Conservation (phyloP, 805 yeast genomes). For the Candida stauntonica region DNA sequence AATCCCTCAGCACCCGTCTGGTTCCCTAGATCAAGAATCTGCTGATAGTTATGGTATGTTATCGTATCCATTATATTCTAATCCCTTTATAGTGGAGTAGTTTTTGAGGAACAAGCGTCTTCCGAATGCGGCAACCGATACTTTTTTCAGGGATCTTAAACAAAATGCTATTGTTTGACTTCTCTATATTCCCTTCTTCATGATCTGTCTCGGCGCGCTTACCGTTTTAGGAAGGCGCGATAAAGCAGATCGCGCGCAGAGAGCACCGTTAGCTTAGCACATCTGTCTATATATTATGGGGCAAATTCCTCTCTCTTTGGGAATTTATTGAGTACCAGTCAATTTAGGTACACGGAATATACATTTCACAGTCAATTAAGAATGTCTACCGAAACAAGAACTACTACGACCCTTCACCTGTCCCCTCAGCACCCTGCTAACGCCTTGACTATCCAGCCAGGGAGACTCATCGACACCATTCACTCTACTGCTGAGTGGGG, state of each 20-base stretch:
- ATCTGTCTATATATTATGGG: not conserved
- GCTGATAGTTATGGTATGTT: constrained; percentile 23
- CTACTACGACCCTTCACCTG: constrained; percentile 6
- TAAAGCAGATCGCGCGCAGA: too few species aligned
- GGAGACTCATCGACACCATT: constrained; percentile 51
- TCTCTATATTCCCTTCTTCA: not conserved
- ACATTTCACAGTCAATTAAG: too few species aligned
- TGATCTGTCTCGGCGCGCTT: constrained; percentile 4
- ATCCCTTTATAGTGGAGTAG: too few species aligned
- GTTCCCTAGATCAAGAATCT: constrained; percentile 17
- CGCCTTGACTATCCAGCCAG: constrained; percentile 28
- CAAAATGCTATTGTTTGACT: too few species aligned
- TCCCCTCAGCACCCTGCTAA: constrained; percentile 12
- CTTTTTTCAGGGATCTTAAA: too few species aligned
- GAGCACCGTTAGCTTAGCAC: too few species aligned
- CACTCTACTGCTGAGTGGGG: constrained; percentile 62
- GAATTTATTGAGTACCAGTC: not conserved
- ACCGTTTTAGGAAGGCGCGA: constrained; percentile 11
- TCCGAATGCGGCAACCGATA: not conserved
- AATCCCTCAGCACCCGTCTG: constrained; percentile 3
- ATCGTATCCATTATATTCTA: constrained; percentile 1
- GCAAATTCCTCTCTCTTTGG: not conserved
- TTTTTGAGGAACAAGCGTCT: too few species aligned
- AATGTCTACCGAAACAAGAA: too few species aligned
- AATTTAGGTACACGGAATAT: too few species aligned